phyloP scores from a whole-genome alignment of 1,284 basidiomycete species.

The Sporisorium sorghi region DNA sequence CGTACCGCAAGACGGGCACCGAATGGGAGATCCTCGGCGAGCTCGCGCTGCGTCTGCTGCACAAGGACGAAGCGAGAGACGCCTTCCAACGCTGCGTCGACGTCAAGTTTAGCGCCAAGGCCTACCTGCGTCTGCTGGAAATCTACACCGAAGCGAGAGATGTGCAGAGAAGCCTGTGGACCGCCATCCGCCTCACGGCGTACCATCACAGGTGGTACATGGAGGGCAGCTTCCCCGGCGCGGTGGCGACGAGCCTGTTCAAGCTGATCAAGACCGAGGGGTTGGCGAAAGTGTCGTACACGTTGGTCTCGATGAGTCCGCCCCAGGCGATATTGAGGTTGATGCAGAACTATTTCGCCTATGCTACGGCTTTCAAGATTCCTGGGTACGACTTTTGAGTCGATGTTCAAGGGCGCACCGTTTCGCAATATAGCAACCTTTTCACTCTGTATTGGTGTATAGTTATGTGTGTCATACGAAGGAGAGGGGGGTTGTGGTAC shows the following conservation, averaged over 20 bases:
- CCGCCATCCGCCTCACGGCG: conserved; percentile 89
- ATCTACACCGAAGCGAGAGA: conserved; percentile 94
- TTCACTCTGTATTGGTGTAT: too few relatives aligned
- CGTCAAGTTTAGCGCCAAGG: conserved; percentile 86
- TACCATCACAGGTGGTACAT: conserved; percentile 79
- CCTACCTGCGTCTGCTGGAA: conserved; percentile 90
- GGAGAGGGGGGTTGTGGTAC: too few relatives aligned
- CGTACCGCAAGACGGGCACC: conserved; percentile 92
- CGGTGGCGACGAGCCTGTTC: conserved; percentile 88
- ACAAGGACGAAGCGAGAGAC: conserved; percentile 97
- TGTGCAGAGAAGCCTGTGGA: conserved; percentile 87
- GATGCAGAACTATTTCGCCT: conserved; percentile 56
- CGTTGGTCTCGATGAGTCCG: conserved; percentile 83
- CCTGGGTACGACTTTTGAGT: conserved; percentile 44
- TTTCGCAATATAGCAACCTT: neutral
- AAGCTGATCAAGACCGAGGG: conserved; percentile 94
- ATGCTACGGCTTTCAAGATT: conserved; percentile 49
- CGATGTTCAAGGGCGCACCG: neutral
- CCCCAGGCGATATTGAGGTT: conserved; percentile 55
- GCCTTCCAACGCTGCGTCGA: conserved; percentile 95
- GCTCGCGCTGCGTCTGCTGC: conserved; percentile 87
- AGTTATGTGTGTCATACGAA: too few relatives aligned
- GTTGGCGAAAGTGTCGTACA: conserved; percentile 91
- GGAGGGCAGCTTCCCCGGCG: conserved; percentile 80
- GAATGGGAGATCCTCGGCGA: conserved; percentile 99